A percentile compares a stretch with the other conserved stretches of the same genome.
phyloP scores from a whole-genome alignment of 2,329 filamentous ascomycete genomes.

The Sporothrix pseudoabietina region DNA sequence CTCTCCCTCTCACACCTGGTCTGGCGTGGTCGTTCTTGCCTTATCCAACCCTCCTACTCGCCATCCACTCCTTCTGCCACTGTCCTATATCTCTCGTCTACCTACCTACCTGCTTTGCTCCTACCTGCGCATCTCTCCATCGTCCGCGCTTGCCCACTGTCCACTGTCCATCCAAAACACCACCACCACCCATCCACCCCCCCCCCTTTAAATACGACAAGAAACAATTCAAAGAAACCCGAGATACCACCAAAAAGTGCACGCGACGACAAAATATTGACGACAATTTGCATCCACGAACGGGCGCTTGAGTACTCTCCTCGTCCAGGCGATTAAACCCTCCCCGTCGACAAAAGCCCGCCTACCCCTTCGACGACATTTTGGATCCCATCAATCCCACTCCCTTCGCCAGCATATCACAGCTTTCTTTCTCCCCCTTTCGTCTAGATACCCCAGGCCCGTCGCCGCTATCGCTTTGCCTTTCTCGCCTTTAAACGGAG shows the following conservation, averaged over 20 bases:
- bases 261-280: slow-evolving; percentile 15
- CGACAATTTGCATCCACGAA: background rate
- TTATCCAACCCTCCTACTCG: slow-evolving; percentile 16
- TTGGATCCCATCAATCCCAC: background rate
- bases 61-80: slow-evolving; percentile 9
- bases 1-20: background rate
- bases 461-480: background rate
- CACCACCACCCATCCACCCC: slow-evolving; percentile 1
- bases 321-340: background rate
- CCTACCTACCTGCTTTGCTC: slow-evolving; percentile 8
- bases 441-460: background rate
- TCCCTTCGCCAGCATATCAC: background rate
- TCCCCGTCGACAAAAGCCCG: background rate
- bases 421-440: background rate
- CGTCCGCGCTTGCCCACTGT: slow-evolving; percentile 17
- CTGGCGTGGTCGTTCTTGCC: background rate
- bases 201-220: slow-evolving; percentile 16
- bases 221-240: background rate
- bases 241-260: slow-evolving; percentile 22
- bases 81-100: slow-evolving; percentile 24
- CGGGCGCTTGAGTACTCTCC: slow-evolving; percentile 3
- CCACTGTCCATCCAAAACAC: slow-evolving; percentile 21
- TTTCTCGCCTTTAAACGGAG: background rate
- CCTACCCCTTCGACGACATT: slow-evolving; percentile 6
- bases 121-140: slow-evolving; percentile 23